phyloP scores from a whole-genome alignment of 495 filamentous ascomycete species.

The Podospora pseudoanserina region DNA sequence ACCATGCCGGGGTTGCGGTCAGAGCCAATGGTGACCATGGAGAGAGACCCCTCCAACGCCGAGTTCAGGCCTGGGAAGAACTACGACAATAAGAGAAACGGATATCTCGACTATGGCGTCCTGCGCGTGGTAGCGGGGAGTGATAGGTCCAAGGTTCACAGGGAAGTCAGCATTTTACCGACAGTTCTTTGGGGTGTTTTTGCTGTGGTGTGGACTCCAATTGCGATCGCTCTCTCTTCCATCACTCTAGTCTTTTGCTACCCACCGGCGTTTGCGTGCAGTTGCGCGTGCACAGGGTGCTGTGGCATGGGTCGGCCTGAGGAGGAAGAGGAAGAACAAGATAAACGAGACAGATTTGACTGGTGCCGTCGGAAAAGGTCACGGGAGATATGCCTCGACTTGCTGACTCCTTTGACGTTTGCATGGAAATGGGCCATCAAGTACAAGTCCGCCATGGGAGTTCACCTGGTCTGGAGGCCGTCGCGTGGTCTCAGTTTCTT shows the following conservation, averaged over 20 bases:
- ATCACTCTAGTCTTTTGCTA: not conserved
- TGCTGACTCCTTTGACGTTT: not conserved
- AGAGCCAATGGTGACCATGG: not conserved
- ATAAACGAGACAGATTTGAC: not conserved
- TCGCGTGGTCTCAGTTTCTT: not conserved
- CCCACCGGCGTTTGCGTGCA: not conserved
- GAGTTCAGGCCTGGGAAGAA: not conserved
- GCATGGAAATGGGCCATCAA: not conserved
- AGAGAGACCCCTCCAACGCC: not conserved
- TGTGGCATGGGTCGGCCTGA: not conserved
- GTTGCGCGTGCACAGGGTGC: not conserved
- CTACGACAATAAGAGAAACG: not conserved
- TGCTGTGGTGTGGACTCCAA: not conserved
- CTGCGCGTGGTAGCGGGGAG: not conserved
- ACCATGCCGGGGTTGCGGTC: slow-evolving; percentile 1
- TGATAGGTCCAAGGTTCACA: not conserved
- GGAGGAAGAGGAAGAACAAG: not conserved
- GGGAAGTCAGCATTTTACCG: not conserved
- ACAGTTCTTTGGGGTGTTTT: not conserved
- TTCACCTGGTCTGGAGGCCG: not conserved
- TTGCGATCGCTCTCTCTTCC: not conserved
- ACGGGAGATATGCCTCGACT: not conserved
- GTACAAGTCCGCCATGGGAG: not conserved
- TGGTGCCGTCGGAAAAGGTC: not conserved
- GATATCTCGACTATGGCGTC: not conserved